These are phyloP conservation scores for Paxillus rubicundulus DNA, from an alignment of 768 basidiomycete species.

Conservation along the genomic window DNA sequence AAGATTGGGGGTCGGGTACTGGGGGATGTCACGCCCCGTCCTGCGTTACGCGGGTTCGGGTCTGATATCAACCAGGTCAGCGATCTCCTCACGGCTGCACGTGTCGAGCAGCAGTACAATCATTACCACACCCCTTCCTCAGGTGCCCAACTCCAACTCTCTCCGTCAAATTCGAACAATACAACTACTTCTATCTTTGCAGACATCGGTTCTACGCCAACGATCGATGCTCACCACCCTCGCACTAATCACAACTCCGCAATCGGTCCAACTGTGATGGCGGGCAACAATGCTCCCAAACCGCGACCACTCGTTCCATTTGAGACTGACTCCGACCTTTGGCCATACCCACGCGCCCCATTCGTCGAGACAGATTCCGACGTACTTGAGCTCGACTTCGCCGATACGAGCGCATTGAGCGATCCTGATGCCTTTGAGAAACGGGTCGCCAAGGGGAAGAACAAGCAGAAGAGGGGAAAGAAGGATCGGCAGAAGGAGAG, in stretches of 20 bases:
- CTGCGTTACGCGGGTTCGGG: slow-evolving; percentile 38
- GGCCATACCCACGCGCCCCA: slow-evolving; percentile 61
- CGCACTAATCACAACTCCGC: slow-evolving; percentile 4
- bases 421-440: slow-evolving; percentile 57
- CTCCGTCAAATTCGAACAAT: neutral
- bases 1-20: slow-evolving; percentile 22
- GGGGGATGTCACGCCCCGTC: slow-evolving; percentile 63
- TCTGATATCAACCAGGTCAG: slow-evolving; percentile 32
- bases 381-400: slow-evolving; percentile 74
- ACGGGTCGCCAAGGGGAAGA: slow-evolving; percentile 22
- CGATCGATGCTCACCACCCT: slow-evolving; percentile 13
- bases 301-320: slow-evolving; percentile 56
- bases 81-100: slow-evolving; percentile 27
- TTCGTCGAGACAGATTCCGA: slow-evolving; percentile 46
- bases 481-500: slow-evolving; percentile 39
- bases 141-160: slow-evolving; percentile 3
- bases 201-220: slow-evolving; percentile 9
- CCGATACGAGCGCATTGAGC: slow-evolving; percentile 69
- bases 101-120: slow-evolving; percentile 16
- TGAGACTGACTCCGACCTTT: slow-evolving; percentile 61
- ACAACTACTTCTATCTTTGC: neutral
- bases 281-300: slow-evolving; percentile 20
- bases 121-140: slow-evolving; percentile 6
- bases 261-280: slow-evolving; percentile 1
- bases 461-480: slow-evolving; percentile 22